Evolutionary conservation across 108 stramenopile genomes (phyloP).

Genomic region (Stephanodiscus triporus): DNA sequence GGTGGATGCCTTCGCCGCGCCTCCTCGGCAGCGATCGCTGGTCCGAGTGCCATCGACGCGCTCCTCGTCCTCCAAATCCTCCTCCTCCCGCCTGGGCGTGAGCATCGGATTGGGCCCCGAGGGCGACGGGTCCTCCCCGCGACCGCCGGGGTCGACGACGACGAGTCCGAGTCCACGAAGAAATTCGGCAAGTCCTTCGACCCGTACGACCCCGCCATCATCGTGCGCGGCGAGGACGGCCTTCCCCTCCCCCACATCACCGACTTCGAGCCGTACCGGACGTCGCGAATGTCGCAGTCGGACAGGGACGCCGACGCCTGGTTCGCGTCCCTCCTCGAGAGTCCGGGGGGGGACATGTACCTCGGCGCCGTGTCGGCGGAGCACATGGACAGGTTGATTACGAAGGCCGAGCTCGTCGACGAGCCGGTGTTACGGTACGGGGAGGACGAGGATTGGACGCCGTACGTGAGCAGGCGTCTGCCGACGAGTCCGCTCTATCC

Average conservation of each 20-base stretch:
- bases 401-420: conserved; percentile 39
- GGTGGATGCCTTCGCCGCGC: conserved; percentile 5
- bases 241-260: conserved; percentile 32
- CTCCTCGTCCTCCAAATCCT: not conserved
- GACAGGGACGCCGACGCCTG: conserved; percentile 78
- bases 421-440: conserved; percentile 40
- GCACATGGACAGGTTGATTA: conserved; percentile 21
- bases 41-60: not conserved
- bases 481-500: conserved; percentile 82
- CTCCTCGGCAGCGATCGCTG: not conserved
- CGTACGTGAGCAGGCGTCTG: conserved; percentile 67
- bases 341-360: conserved; percentile 22
- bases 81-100: conserved; percentile 25
- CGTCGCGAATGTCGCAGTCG: conserved; percentile 60
- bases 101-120: conserved; percentile 52
- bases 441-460: conserved; percentile 82
- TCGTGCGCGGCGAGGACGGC: conserved; percentile 41
- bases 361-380: conserved; percentile 29
- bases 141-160: not conserved
- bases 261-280: conserved; percentile 80
- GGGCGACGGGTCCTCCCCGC: conserved; percentile 3
- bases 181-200: conserved; percentile 6
- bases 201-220: conserved; percentile 21
- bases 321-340: conserved; percentile 59
- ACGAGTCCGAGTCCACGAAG: conserved; percentile 15